Evolutionary conservation across 2,329 filamentous ascomycete species (phyloP), one percentile per base, ranked within the genome.

Genomic region (Xylaria hypoxylon): DNA sequence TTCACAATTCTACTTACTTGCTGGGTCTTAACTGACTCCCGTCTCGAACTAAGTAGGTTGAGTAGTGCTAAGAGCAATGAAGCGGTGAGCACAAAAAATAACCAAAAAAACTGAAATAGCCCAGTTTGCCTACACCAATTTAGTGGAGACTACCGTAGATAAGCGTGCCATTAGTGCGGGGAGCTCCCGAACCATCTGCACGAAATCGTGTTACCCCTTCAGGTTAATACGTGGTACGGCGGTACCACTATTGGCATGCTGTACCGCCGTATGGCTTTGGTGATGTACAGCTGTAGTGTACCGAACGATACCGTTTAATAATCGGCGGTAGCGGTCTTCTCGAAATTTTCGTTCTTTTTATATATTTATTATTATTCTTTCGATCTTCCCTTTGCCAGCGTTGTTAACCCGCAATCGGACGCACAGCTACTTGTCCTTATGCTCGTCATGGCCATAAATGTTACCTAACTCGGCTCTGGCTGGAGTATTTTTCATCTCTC

Each of bases 111-210:
- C 33, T 19, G n/a, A 33, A 35, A 38, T 59, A 67, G 22, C 38
- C 24, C 19, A 59, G 51, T 26, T 55, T 47, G 38, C 35, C 45
- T 52, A 61, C 13, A 22, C 44, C 57, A 64, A 40, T 53, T 45
- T 62, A 53, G 62, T 50, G 35, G 35, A n/a, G 59, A 51, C 61
- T n/a, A n/a, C n/a, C n/a, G n/a, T 44, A 35, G 68, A 63, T 64
- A 62, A 67, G 65, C 63, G 70, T 68, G 50, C 48, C 24, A 52
- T 70, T 72, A 70, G 68, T 72, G 72, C 70, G 72, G 71, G 73
- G 70, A 68, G 50, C 59, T 71, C 71, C 69, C 67, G 65, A 69
- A 51, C 67, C 31, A 63, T 65, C 68, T 71, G 70, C 68, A 71
- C 66, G 63, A 65, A 68, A 71, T 71, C 63, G 44, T 55, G 42